Evolutionary conservation across 83 land plant genomes (phyloP), one percentile per base, ranked within the genome.

Genomic region (Picea abies): DNA sequence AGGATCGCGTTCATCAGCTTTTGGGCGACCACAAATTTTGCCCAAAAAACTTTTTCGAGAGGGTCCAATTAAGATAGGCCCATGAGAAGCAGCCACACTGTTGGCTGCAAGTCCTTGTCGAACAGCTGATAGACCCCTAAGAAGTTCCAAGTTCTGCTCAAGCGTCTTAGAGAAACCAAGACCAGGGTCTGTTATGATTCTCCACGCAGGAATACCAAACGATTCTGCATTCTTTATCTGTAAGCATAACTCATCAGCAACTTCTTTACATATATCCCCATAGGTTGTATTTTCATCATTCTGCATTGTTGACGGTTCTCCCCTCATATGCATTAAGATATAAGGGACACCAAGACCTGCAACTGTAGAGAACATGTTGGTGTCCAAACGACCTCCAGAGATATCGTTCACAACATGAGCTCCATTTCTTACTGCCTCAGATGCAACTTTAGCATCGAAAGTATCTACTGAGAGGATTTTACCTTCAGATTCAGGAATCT

Each of bases 251-350:
- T 97, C 98, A 20, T 79, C 61, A 32, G 97, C 92, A 19, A 97
- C 89, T 81, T 95, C 90, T 60, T 80, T 62, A 69, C 89, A 86
- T 10, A 95, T 92, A 91, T 95, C 82, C 67, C 81, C 79, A 84
- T 97, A 97, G 32, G 81, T 85, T 58, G 93, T 86, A 29, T 97
- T 95, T 37, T 88, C 85, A 32, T 84, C 88, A 79, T 81, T 91
- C 87, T 92, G 92, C 99, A 97, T 97, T 60, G 95, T 94, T 14
- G 82, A 63, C 60, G 98, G 99, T 79, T 97, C 91, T 5, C 99
- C 99, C 78, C 98, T 90, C 98, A 97, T 95, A 76, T 97, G 99
- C 99, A 97, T 97, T 58, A 90, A 82, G 22, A 92, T 68, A 82
- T 91, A 97, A 37, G 98, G 98, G 63, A 95, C 95, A 17, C 89